Evolutionary conservation across 192 early-diverging fungal genomes (phyloP), one percentile per base, ranked within the genome.

Genomic region (Chytriomyces sp.): DNA sequence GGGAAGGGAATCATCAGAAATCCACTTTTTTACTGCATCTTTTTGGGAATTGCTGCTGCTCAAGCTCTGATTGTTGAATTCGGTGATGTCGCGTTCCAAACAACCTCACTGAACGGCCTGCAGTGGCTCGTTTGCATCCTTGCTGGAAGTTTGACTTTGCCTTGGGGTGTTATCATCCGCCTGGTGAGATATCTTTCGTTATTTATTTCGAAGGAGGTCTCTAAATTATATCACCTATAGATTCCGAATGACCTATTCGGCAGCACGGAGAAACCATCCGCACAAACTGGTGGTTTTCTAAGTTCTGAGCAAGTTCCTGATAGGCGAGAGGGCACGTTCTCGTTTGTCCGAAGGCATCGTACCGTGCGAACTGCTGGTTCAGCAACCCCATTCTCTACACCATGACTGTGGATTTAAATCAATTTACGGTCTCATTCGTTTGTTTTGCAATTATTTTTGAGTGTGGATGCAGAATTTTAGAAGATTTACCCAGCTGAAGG

Each of bases 111-210:
- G 37, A 76, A 79, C 62, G 91, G 86, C 5, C 78, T 78, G 31
- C 87, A 92, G 44, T 99, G 97, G 97, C 26, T 61, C 17, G 89
- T 98, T 38, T 94, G 90, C 31, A 72, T 99, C 37, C 74, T 86
- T 5, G 69, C 91, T 65, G 98, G 98, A 36, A 59, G 89, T 37
- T 73, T 95, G 2, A 89, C 93, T 4, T 70, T 99, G 14, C 92
- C 92, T 1, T 80, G 96, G 39, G 98, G 96, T 59, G 87, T 91
- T 25, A 73, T 97, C 4, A 85, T 98, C 54, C 86, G 96, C 25
- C 81, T 98, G 30, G 81, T 99, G 22, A 14, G 10, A 3, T 66
- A 39, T 14, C 22, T 3, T 14, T 3, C 44, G 2, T 22, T 49
- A 14, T 49, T 14, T 2, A 49, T 49, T 22, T 49, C 22, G 22